A percentile compares a stretch with the other conserved stretches of the same genome.
Evolutionary conservation across 768 basidiomycete genomes (phyloP).

Genomic region (Pleurotus giganteus): DNA sequence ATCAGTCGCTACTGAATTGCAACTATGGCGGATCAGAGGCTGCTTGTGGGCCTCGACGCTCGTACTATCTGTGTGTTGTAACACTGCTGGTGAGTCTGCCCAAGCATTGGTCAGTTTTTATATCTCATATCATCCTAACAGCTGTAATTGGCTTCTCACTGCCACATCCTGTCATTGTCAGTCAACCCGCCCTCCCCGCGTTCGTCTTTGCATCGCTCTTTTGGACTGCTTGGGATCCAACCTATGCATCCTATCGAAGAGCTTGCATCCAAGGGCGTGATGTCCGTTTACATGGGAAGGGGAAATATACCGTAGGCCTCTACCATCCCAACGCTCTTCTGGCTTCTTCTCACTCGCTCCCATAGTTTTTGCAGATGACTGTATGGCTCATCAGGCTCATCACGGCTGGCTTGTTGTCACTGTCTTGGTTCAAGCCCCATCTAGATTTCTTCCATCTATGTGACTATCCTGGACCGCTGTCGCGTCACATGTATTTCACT

Average conservation of each 20-base stretch:
- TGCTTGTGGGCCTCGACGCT: constrained; percentile 58
- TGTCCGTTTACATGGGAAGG: constrained; percentile 64
- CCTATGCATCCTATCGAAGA: constrained; percentile 58
- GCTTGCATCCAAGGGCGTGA: constrained; percentile 71
- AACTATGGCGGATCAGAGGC: constrained; percentile 71
- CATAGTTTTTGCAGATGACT: constrained; percentile 56
- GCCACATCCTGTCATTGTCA: constrained; percentile 21
- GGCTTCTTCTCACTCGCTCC: not conserved
- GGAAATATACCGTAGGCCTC: constrained; percentile 56
- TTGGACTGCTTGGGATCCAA: constrained; percentile 88
- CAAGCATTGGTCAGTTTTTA: not conserved
- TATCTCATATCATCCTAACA: constrained; percentile 12
- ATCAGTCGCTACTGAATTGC: constrained; percentile 46
- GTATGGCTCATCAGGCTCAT: constrained; percentile 57
- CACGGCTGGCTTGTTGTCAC: constrained; percentile 44
- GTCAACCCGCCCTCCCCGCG: constrained; percentile 45
- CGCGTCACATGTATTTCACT: constrained; percentile 45
- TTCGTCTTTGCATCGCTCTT: constrained; percentile 58
- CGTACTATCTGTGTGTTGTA: constrained; percentile 36
- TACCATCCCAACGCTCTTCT: not conserved
- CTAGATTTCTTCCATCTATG: constrained; percentile 36
- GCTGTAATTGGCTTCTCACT: constrained; percentile 32
- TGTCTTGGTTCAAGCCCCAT: constrained; percentile 39
- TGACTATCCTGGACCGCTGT: constrained; percentile 30
- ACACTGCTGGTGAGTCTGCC: constrained; percentile 43